Percentiles rank a stretch among this genome's conserved stretches.
Conservation (phyloP, 352 stramenopile species). For the Thalassiosira sp. region DNA sequence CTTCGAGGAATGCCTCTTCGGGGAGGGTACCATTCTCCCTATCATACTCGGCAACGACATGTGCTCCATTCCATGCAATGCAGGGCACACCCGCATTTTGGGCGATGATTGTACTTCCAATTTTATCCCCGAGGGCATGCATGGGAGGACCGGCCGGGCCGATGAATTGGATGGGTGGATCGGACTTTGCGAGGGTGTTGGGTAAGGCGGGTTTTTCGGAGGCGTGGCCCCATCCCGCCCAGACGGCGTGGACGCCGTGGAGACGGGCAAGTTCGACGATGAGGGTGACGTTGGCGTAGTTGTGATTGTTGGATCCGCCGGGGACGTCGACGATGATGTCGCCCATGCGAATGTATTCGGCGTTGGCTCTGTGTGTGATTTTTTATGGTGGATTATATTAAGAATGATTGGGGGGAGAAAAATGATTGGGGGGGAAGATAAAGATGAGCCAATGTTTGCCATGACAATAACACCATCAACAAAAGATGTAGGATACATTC, state of each 20-base stretch:
- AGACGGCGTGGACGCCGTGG: slow-evolving; percentile 96
- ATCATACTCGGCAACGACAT: slow-evolving; percentile 92
- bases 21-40: slow-evolving; percentile 79
- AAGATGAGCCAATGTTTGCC: too few relatives aligned
- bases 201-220: slow-evolving; percentile 97
- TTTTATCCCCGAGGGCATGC: slow-evolving; percentile 99
- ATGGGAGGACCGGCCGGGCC: slow-evolving; percentile 97
- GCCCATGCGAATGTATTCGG: slow-evolving; percentile 99
- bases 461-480: too few relatives aligned
- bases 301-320: slow-evolving; percentile 99
- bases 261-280: slow-evolving; percentile 97
- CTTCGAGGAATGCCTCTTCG: slow-evolving; percentile 91
- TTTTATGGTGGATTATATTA: not conserved
- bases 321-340: slow-evolving; percentile 99
- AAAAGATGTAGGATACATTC: too few relatives aligned
- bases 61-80: slow-evolving; percentile 98
- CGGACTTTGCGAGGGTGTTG: slow-evolving; percentile 89
- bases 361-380: slow-evolving; percentile 88
- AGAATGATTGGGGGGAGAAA: not conserved
- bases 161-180: slow-evolving; percentile 97
- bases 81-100: slow-evolving; percentile 98
- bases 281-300: slow-evolving; percentile 99
- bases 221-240: slow-evolving; percentile 89
- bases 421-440: not conserved
- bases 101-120: slow-evolving; percentile 99